Evolutionary conservation across 106 monocot genomes (phyloP).

Genomic region (Platanthera zijinensis): DNA sequence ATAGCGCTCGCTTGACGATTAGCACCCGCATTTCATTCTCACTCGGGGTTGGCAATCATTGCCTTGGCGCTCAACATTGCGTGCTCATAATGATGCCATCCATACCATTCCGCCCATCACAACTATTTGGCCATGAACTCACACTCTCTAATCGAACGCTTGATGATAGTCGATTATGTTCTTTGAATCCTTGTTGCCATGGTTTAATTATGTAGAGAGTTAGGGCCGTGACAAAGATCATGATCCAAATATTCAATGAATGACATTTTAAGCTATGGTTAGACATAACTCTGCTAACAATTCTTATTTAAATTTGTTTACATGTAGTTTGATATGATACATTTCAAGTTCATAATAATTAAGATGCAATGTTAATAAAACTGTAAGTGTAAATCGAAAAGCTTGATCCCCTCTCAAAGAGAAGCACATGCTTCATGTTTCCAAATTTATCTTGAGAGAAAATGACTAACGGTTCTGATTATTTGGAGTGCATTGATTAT

Average conservation of each 20-base stretch:
- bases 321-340: neutral
- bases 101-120: too few relatives aligned
- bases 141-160: too few relatives aligned
- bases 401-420: too few relatives aligned
- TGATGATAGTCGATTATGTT: too few relatives aligned
- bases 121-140: too few relatives aligned
- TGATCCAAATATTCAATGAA: constrained; percentile 18
- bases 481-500: too few relatives aligned
- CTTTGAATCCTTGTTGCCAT: constrained; percentile 86
- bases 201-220: constrained; percentile 51
- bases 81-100: too few relatives aligned
- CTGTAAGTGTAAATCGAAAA: neutral
- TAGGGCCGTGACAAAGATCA: constrained; percentile 25
- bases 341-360: neutral
- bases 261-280: neutral
- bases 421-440: neutral
- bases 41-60: too few relatives aligned
- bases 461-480: too few relatives aligned
- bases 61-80: too few relatives aligned
- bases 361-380: neutral
- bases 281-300: neutral
- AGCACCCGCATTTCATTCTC: too few relatives aligned
- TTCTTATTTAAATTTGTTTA: neutral
- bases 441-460: neutral
- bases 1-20: too few relatives aligned